Percentiles rank a stretch among this genome's conserved stretches.
These are phyloP conservation scores for Vickermania ingenoplastis DNA, from an alignment of 208 protist genomes.

Conservation along the genomic window DNA sequence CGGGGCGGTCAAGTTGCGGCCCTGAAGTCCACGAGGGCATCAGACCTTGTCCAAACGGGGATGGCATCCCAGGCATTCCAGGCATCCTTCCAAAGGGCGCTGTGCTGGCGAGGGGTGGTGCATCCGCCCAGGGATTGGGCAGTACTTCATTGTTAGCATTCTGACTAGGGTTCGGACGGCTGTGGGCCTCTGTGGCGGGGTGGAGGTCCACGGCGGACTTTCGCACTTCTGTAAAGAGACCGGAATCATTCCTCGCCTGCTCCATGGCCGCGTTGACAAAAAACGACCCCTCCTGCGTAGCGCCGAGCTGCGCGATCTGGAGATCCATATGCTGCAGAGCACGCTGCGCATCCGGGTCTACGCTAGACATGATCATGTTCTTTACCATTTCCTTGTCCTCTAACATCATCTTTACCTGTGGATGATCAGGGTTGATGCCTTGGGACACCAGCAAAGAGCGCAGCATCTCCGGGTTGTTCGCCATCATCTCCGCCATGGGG, in stretches of 20 bases:
- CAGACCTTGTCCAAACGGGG: neutral
- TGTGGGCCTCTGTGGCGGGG: slow-evolving; percentile 7
- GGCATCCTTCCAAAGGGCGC: no score
- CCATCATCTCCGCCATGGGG: slow-evolving; percentile 14
- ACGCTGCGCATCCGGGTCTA: slow-evolving; percentile 54
- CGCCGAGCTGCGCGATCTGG: slow-evolving; percentile 56
- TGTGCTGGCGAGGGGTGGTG: neutral
- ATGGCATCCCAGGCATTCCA: slow-evolving; percentile 1
- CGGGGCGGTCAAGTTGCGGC: neutral
- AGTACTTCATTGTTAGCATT: slow-evolving; percentile 48
- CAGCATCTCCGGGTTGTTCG: slow-evolving; percentile 7
- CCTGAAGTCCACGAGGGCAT: neutral
- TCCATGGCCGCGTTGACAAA: slow-evolving; percentile 49
- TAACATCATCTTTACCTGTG: slow-evolving; percentile 40
- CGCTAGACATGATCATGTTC: slow-evolving; percentile 47
- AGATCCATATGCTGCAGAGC: slow-evolving; percentile 24
- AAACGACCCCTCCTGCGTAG: slow-evolving; percentile 52
- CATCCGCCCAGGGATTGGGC: slow-evolving; percentile 37
- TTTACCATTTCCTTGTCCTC: slow-evolving; percentile 65
- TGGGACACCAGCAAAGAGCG: slow-evolving; percentile 4
- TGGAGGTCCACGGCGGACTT: slow-evolving; percentile 12
- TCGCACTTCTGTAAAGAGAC: neutral
- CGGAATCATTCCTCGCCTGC: slow-evolving; percentile 24
- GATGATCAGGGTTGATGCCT: slow-evolving; percentile 36
- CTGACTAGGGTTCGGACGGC: slow-evolving; percentile 32